A percentile compares a stretch with the other conserved stretches of the same genome.
These are phyloP conservation scores for Lippia alba DNA, from an alignment of 305 asterid species.

Conservation along the genomic window DNA sequence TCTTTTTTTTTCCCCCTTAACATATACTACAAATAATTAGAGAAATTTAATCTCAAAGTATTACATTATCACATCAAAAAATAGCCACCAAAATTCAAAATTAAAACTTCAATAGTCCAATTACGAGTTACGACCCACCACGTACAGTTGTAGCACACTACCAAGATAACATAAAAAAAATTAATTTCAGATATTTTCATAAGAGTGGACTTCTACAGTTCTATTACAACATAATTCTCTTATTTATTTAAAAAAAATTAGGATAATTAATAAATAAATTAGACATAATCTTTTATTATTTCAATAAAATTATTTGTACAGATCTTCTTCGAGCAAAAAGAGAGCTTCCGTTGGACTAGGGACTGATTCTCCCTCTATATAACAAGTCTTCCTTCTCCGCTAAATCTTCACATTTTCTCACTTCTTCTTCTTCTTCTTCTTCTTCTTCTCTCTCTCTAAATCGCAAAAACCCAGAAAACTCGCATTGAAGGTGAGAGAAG, in stretches of 20 bases:
- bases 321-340: neutral
- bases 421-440: neutral
- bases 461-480: neutral
- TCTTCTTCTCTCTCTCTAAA: neutral
- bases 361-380: slow-evolving; percentile 1
- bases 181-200: too few relatives aligned
- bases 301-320: neutral
- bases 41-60: too few relatives aligned
- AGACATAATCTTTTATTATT: neutral
- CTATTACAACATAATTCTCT: neutral
- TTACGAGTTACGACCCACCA: too few relatives aligned
- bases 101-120: too few relatives aligned
- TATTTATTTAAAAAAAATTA: too few relatives aligned
- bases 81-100: too few relatives aligned
- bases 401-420: neutral
- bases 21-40: too few relatives aligned
- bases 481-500: slow-evolving; percentile 22
- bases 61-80: too few relatives aligned
- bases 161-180: too few relatives aligned
- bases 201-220: too few relatives aligned
- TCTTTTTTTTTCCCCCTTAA: too few relatives aligned
- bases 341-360: slow-evolving; percentile 16
- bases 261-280: neutral
- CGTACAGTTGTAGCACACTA: too few relatives aligned
- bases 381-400: slow-evolving; percentile 9